Conservation (phyloP, 306 rosid genomes). For the Lotus japonicus region DNA sequence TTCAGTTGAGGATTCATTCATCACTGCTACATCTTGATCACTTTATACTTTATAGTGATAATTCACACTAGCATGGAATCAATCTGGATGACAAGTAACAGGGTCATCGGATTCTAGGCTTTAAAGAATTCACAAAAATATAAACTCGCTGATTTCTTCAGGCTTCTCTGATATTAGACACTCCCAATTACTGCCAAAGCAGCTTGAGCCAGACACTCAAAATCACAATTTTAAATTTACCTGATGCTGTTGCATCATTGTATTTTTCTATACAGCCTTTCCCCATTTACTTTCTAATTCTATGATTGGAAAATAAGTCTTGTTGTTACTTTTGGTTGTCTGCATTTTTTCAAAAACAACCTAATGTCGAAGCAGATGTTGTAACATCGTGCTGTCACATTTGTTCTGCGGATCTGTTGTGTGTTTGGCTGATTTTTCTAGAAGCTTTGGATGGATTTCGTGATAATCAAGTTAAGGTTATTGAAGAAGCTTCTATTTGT, state of each 20-base stretch:
- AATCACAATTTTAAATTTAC: not conserved
- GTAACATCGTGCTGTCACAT: too few relatives aligned
- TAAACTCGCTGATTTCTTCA: too few relatives aligned
- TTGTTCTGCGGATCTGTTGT: too few relatives aligned
- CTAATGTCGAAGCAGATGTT: too few relatives aligned
- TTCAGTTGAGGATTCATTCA: not conserved
- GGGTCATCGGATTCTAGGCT: not conserved
- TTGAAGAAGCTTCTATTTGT: too few relatives aligned
- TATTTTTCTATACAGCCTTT: not conserved
- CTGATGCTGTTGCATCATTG: not conserved
- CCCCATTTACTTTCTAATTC: too few relatives aligned
- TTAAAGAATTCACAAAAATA: not conserved
- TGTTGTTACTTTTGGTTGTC: too few relatives aligned
- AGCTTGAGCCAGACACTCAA: not conserved
- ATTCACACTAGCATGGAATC: not conserved
- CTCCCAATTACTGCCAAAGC: not conserved
- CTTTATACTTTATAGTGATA: not conserved
- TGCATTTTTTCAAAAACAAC: too few relatives aligned
- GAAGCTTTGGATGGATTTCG: too few relatives aligned
- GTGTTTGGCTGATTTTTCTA: too few relatives aligned
- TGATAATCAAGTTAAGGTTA: too few relatives aligned
- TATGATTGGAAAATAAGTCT: not conserved
- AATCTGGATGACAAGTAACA: not conserved
- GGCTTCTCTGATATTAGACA: too few relatives aligned
- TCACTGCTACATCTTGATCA: not conserved